Evolutionary conservation across 345 rosid genomes (phyloP), one percentile per base, ranked within the genome.

Genomic region (Salix purpurea): DNA sequence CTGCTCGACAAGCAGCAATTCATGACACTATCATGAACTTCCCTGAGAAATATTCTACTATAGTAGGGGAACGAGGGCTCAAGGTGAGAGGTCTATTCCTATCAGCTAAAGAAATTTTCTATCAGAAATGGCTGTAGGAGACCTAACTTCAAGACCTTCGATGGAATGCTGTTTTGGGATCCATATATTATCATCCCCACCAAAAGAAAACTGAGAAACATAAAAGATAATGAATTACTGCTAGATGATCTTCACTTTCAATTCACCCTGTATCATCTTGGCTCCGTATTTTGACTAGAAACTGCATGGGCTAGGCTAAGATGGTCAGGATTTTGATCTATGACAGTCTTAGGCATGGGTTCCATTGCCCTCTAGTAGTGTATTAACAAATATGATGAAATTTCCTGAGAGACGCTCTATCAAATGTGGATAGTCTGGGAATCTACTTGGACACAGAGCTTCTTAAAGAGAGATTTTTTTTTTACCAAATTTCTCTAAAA

Each of bases 1-100:
- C 99, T 70, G 99, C 99, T 77, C 91, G 89, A 40, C 93, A 61
- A 76, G 99, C 99, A 67, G 94, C 95, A 73, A 96, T 96, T 84
- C 98, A 96, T 85, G 97, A 94, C 42, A 94, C 98, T 2, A 88
- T 96, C 60, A 82, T 92, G 92, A 90, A 86, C 40, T 96, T 96
- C 86, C 99, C 99, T 30, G 91, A 88, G 54, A 89, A 94, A 81
- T 96, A 96, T 86, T 91, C 90, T 67, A 94, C 98, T 37, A 83
- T 96, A 50, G 99, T 96, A 56, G 98, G 98, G 80, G 99, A 96
- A 85, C 89, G 99, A 71, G 99, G 98, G 54, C 97, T 96, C 58
- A 96, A 96, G 99, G 99, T 96, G 82, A 86, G 94, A 82, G 50
- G n/a, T 24, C 40, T 70, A 36, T 37, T 76, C 23, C 61, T 76